Evolutionary conservation across 768 basidiomycete genomes (phyloP).

Genomic region (Chalciporus pseudorubinellus): DNA sequence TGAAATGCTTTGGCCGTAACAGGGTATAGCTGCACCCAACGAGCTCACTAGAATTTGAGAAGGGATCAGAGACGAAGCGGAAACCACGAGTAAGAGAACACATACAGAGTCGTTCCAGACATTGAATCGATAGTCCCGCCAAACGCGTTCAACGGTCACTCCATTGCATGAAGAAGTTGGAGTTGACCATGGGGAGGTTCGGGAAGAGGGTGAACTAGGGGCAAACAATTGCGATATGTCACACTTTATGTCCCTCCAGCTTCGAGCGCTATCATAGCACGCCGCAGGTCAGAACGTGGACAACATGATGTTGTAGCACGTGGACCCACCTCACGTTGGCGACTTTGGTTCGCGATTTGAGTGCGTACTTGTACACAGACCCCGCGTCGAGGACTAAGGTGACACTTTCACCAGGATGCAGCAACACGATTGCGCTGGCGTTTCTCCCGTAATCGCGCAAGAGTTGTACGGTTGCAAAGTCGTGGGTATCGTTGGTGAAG

Average conservation of each 20-base stretch:
- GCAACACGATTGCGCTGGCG: constrained; percentile 50
- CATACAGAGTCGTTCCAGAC: constrained; percentile 55
- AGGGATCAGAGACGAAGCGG: background rate
- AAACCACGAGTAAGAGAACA: background rate
- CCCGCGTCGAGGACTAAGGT: constrained; percentile 70
- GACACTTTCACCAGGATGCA: constrained; percentile 61
- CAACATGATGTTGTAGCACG: background rate
- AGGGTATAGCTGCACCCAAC: constrained; percentile 22
- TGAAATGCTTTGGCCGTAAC: constrained; percentile 16
- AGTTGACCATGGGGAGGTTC: constrained; percentile 32
- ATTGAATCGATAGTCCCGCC: constrained; percentile 64
- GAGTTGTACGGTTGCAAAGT: constrained; percentile 61
- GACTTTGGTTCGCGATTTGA: constrained; percentile 63
- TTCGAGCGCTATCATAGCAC: constrained; percentile 47
- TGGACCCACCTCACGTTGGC: constrained; percentile 63
- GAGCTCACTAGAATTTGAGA: constrained; percentile 19
- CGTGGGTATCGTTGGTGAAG: constrained; percentile 67
- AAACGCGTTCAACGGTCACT: constrained; percentile 62
- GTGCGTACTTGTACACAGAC: constrained; percentile 63
- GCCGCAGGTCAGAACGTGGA: background rate
- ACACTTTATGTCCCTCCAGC: constrained; percentile 65
- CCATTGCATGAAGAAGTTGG: constrained; percentile 44
- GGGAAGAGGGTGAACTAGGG: constrained; percentile 30
- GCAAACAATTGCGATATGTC: constrained; percentile 60
- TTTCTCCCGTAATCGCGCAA: constrained; percentile 61